Evolutionary conservation across 2,329 filamentous ascomycete species (phyloP), one percentile per base, ranked within the genome.

Genomic region (Botryotinia globosa): DNA sequence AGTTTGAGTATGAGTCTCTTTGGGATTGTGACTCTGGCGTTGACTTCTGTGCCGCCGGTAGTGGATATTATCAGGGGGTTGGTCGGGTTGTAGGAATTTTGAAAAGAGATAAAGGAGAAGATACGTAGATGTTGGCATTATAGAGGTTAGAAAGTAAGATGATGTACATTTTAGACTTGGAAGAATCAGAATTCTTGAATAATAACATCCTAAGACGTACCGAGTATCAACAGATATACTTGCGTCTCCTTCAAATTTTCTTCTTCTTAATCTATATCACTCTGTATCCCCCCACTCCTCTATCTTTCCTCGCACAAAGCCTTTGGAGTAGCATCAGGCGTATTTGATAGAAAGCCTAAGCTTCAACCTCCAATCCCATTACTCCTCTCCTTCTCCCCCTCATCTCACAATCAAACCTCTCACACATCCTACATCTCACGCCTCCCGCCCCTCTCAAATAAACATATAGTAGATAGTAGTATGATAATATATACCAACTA

Each of bases 1-100:
- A 89, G 86, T 75, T 79, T 90, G 37, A 86, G 86, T 0, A 90
- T 90, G 88, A 87, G 85, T 68, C 75, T 90, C 14, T 89, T 90
- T 76, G 87, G 88, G 14, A 87, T 87, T 3, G 85, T 89, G 18
- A 89, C 87, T 0, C 84, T 90, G 25, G 80, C 88, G 7, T 84
- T 89, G 76, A 89, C 87, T 2, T 87, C 87, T 1, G 85, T 90
- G 54, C 87, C 87, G 18, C 83, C 85, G 0, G 83, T 89, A 44
- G 85, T 85, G 0, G 82, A 80, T 18, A 81, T 85, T 3, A 81
- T 90, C 29, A 81, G 83, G 69, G 83, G 83, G 1, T 78, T 87
- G 34, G 87, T 87, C 34, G 84, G 83, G 10, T 75, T 86, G 32
- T 77, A 72, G 71, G n/a, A 29, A 56, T 42, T 3, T 62, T 25